Base-by-base conservation (phyloP, 768 basidiomycete genomes). In the Holtermanniella nyarrowii region DNA sequence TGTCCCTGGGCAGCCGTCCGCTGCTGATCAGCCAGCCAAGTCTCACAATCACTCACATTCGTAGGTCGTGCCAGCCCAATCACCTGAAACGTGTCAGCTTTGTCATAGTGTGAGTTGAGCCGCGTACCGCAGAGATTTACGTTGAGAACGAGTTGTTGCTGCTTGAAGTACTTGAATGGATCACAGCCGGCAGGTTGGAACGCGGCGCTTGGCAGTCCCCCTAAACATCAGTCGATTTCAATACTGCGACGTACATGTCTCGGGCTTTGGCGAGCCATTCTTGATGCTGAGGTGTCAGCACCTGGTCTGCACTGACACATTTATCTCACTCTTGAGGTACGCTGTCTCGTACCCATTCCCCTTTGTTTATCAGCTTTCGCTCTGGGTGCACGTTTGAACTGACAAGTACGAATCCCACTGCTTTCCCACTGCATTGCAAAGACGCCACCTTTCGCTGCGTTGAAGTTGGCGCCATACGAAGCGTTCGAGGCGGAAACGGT, bases 361-460 rank as follows among this genome's bases (percentile, higher is more conserved):
- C 66, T 68, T 44, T 18, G 18, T 20, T 21, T 48, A 16, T 26
- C 4, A 20, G 4, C 13, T 12, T 7, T 23, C 42, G 22, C 7
- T 10, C 7, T 10, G 42, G 42, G 7, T 14, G 11, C 12, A 26
- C 31, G 22, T 14, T 18, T 7, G 10, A 40, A 65, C 69, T 51
- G 49, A 73, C 79, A 81, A 54, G 79, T 73, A 23, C 63, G 61
- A 53, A 80, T 74, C 12, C 76, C 78, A 54, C 75, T 76, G 53
- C 81, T 78, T 62, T 88, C 85, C 88, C 88, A 90, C 60, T 84
- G 83, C 85, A 88, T 87, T 1, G 81, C 86, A 65, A 86, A 89
- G 2, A 88, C 81, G 2, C 88, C 88, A 3, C 88, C 88, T 10
- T 83, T 80, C 62, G 80, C 80, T 0, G 77, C 76, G 55, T 89